phyloP scores from a whole-genome alignment of 805 yeast genomes.

The Pichia paraexigua region DNA sequence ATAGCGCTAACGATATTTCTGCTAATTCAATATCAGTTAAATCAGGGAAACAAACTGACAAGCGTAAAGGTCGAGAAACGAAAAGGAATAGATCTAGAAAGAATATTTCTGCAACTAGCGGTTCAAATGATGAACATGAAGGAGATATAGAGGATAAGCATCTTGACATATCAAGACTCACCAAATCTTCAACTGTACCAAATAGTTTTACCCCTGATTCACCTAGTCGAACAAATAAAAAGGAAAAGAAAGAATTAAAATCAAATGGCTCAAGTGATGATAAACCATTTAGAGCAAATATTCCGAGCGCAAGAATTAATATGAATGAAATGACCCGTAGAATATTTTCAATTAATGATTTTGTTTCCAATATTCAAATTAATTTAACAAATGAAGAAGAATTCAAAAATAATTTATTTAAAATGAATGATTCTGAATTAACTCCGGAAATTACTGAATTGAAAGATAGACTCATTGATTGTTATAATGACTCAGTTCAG shows the following conservation, averaged over 20 bases:
- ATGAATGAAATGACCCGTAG: slow-evolving; percentile 81
- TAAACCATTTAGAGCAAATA: slow-evolving; percentile 75
- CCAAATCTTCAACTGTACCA: background rate
- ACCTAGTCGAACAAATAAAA: slow-evolving; percentile 3
- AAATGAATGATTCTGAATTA: slow-evolving; percentile 20
- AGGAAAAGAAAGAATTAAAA: slow-evolving; percentile 20
- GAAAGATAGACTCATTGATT: slow-evolving; percentile 37
- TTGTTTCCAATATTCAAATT: slow-evolving; percentile 77
- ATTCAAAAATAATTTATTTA: slow-evolving; percentile 34
- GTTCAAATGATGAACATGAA: slow-evolving; percentile 4
- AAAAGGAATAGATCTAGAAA: slow-evolving; percentile 2
- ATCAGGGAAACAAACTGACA: background rate
- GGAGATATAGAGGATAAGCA: background rate
- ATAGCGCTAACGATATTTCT: background rate
- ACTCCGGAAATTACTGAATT: slow-evolving; percentile 26
- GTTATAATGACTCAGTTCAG: slow-evolving; percentile 51
- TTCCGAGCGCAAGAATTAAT: slow-evolving; percentile 69
- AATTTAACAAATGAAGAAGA: slow-evolving; percentile 71
- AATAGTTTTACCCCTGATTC: background rate
- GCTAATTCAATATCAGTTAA: background rate
- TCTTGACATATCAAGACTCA: background rate
- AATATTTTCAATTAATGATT: slow-evolving; percentile 84
- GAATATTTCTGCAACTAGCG: background rate
- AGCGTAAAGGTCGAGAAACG: background rate
- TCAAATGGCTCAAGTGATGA: slow-evolving; percentile 39